phyloP scores from a whole-genome alignment of 2,329 filamentous ascomycete genomes.

The Coniochaeta prunicola region DNA sequence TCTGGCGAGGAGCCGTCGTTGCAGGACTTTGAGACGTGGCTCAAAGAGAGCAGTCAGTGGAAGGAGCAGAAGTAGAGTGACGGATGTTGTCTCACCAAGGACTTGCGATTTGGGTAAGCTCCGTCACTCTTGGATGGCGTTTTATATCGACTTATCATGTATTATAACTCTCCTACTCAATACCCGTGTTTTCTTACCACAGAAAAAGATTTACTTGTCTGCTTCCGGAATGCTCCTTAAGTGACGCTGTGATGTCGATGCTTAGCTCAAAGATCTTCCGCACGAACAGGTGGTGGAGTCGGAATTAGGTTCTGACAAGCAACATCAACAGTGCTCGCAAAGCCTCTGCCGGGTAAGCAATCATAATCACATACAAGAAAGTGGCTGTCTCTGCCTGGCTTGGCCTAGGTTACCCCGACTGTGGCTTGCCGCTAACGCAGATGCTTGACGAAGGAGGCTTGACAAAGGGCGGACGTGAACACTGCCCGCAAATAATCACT shows the following conservation, averaged over 20 bases:
- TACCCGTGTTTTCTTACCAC: background rate
- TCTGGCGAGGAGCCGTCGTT: constrained; percentile 19
- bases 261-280: background rate
- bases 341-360: background rate
- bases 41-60: constrained; percentile 26
- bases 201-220: background rate
- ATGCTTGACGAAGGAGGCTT: background rate
- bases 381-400: background rate
- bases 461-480: background rate
- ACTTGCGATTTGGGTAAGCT: background rate
- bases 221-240: background rate
- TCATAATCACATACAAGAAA: background rate
- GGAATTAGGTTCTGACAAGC: background rate
- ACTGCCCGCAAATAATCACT: background rate
- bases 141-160: background rate
- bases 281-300: background rate
- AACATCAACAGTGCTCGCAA: background rate
- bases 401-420: background rate
- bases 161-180: background rate
- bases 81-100: background rate
- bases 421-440: background rate
- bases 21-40: constrained; percentile 28
- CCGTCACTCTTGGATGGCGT: background rate
- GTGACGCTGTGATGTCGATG: background rate
- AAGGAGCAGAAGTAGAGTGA: constrained; percentile 4